Base-by-base conservation (phyloP, 768 basidiomycete species). In the Lentinula boryana region DNA sequence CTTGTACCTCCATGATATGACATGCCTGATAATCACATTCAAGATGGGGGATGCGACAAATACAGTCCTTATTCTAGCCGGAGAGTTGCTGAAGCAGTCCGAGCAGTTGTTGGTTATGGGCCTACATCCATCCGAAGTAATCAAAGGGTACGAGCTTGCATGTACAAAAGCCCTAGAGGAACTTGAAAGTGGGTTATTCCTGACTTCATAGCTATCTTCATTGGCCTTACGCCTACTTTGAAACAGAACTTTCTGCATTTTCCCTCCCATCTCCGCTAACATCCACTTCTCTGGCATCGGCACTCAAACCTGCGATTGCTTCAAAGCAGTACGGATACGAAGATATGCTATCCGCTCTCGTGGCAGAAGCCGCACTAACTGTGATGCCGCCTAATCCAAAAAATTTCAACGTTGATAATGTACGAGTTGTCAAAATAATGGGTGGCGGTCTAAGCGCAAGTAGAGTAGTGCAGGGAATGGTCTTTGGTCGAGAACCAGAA, bases 41-140 rank as follows among this genome's bases (percentile, higher is more conserved):
- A 70, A 93, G 95, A 95, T 97, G 92, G 97, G 97, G 60, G 96
- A 98, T 77, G 86, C 93, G 46, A 98, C 97, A 52, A 99, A 98
- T 73, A 81, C 90, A 68, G 95, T 98, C 51, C 75, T 99, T 70
- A 98, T 99, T 68, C 78, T 99, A 43, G 95, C 91, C 21, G 97
- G 97, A 57, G 96, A 98, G 75, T 79, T 99, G 52, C 80, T 98
- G 66, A 97, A 96, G 74, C 89, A 90, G 66, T 89, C 96, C 0
- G 97, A 98, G 70, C 82, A 89, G 65, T 83, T 99, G 33, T 82
- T 99, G 55, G 80, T 95, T 40, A 96, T 98, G 95, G 97, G 97
- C 44, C 81, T 99, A 33, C 95, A 98, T 73, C 96, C 97, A 4
- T 94, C 91, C 69, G 97, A 99, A 72, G 84, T 98, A 61, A 93